Evolutionary conservation across 768 basidiomycete species (phyloP), one percentile per base, ranked within the genome.

Genomic region (Auricularia auricula-judae): DNA sequence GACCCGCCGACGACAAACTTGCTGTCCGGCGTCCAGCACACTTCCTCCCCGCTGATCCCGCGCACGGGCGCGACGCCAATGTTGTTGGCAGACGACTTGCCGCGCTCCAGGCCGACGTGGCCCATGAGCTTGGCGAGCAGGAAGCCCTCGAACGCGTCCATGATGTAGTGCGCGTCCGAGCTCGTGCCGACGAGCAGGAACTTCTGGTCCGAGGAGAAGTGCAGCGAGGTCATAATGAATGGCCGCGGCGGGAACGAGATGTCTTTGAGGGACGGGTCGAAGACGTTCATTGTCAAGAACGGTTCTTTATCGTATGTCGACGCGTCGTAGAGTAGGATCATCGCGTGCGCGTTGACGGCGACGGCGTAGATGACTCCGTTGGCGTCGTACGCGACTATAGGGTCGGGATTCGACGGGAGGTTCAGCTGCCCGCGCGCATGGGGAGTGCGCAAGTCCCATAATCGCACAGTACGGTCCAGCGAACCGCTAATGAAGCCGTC

Each of bases 401-500:
- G 89, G 16, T 84, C 74, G 4, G 86, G 81, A 10, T 88, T 88
- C 29, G 68, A 66, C 16, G 72, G 75, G 21, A 94, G 80, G 69
- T 85, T 84, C 63, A 94, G 79, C 34, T 89, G 79, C 33, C 94
- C 94, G 64, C 89, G 82, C 72, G 92, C 93, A 29, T 79, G 78
- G 0, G 86, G 84, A 12, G 86, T 79, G 56, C 95, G 87, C 47
- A 98, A 81, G 75, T 99, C 97, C 97, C 97, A 99, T 18, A 98
- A 76, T 34, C 96, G 86, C 21, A 98, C 95, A 1, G 94, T 98
- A 71, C 88, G 91, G 78, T 99, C 97, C 73, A 91, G 78, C 0
- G 95, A 91, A 2, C 87, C 91, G 11, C 96, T 97, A 82, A 99
- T 88, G 78, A 99, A 98, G 1, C 89, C 89, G 71, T 98, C 95